Percentiles rank a stretch among this genome's conserved stretches.
phyloP scores from a whole-genome alignment of 2,329 filamentous ascomycete genomes.

The Penicillium expansum region DNA sequence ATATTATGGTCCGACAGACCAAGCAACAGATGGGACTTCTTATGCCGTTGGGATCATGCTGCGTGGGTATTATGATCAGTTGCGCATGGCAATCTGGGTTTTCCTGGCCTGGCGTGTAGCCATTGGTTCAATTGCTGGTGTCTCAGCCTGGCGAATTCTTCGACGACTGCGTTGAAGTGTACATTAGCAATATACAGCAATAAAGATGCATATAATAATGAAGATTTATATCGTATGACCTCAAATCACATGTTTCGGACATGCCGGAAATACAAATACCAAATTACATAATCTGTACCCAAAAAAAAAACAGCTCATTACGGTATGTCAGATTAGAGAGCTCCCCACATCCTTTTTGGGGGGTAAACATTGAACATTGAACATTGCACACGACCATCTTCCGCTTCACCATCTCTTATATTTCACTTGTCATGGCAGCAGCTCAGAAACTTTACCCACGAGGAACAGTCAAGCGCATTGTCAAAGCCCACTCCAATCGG shows the following conservation, averaged over 20 bases:
- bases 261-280: not conserved
- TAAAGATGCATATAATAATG: not conserved
- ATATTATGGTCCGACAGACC: conserved; percentile 31
- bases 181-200: not conserved
- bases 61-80: conserved; percentile 44
- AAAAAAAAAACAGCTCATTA: not conserved
- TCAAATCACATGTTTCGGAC: not conserved
- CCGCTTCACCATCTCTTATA: not conserved
- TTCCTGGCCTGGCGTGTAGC: conserved; percentile 40
- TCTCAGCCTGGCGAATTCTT: conserved; percentile 32
- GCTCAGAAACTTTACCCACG: conserved; percentile 78
- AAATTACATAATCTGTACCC: not conserved
- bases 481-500: conserved; percentile 82
- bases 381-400: not conserved
- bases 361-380: not conserved
- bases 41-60: conserved; percentile 45
- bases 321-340: not conserved
- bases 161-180: conserved; percentile 15
- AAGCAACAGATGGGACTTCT: conserved; percentile 24
- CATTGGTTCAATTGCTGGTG: conserved; percentile 30
- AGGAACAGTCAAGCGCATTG: conserved; percentile 79
- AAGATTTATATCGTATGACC: not conserved
- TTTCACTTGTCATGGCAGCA: conserved; percentile 52
- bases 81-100: conserved; percentile 41
- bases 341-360: not conserved